Percentiles rank a stretch among this genome's conserved stretches.
These are phyloP conservation scores for Crithidia sp. DNA, from an alignment of 208 protist genomes.

Conservation along the genomic window DNA sequence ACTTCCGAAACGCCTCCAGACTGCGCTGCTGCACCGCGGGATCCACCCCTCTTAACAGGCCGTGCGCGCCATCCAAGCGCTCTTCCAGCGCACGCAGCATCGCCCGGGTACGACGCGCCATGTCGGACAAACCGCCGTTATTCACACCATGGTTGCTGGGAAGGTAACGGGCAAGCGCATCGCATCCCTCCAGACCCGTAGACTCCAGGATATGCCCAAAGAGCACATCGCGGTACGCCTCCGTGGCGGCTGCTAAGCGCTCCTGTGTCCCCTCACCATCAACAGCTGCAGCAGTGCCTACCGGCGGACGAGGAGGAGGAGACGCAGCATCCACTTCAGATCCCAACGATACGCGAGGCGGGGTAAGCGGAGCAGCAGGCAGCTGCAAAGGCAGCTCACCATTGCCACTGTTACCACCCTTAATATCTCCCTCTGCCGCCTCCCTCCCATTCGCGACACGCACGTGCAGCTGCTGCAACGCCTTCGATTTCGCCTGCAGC, in stretches of 20 bases:
- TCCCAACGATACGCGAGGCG: neutral
- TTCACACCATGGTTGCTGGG: neutral
- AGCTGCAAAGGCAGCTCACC: neutral
- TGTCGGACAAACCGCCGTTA: neutral
- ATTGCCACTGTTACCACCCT: neutral
- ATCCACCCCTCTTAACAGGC: constrained; percentile 14
- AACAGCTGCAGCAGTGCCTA: neutral
- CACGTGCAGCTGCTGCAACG: constrained; percentile 26
- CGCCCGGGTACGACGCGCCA: constrained; percentile 21
- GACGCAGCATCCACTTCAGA: neutral
- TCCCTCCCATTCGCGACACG: neutral
- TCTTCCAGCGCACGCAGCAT: constrained; percentile 38
- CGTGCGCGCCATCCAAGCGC: constrained; percentile 9
- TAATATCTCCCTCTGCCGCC: neutral
- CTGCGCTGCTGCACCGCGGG: constrained; percentile 20
- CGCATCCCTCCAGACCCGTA: constrained; percentile 18
- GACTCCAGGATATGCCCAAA: constrained; percentile 51
- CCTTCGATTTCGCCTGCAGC: constrained; percentile 41
- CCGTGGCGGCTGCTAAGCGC: constrained; percentile 41
- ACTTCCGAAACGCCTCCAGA: constrained; percentile 23
- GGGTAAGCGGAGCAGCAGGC: constrained; percentile 4
- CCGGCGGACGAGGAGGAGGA: neutral
- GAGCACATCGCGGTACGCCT: constrained; percentile 49
- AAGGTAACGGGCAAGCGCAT: constrained; percentile 17
- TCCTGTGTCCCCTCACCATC: constrained; percentile 30